Conservation (phyloP, 495 filamentous ascomycete species). For the Neurospora intermedia region DNA sequence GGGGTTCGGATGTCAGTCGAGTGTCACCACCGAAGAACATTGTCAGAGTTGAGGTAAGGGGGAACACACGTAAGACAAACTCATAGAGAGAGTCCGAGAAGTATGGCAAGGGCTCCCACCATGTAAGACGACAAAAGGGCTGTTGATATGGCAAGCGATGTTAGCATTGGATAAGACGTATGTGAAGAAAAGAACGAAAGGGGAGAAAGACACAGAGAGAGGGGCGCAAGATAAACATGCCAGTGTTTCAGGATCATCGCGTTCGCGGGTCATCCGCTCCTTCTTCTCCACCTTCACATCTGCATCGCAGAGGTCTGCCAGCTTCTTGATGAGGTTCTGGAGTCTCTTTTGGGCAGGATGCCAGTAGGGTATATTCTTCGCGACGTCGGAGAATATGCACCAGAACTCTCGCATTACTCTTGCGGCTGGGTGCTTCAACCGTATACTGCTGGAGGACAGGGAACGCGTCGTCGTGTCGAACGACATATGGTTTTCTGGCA, state of each 20-base stretch:
- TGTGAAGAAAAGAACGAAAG: not conserved
- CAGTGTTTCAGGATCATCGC: not conserved
- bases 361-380: not conserved
- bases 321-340: not conserved
- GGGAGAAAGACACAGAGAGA: not conserved
- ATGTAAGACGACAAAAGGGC: not conserved
- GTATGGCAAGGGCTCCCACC: not conserved
- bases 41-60: not conserved
- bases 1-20: not conserved
- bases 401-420: not conserved
- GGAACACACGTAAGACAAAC: not conserved
- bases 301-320: not conserved
- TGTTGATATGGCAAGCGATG: not conserved
- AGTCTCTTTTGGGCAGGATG: not conserved
- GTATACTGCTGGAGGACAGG: not conserved
- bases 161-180: not conserved
- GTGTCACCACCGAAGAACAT: too few relatives aligned
- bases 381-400: not conserved
- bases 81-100: not conserved
- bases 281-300: not conserved
- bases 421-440: not conserved
- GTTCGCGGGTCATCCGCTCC: not conserved
- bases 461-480: not conserved
- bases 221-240: not conserved
- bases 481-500: not conserved